Evolutionary conservation across 1,139 yeast species (phyloP).

Genomic region (Protomyces inouyei): DNA sequence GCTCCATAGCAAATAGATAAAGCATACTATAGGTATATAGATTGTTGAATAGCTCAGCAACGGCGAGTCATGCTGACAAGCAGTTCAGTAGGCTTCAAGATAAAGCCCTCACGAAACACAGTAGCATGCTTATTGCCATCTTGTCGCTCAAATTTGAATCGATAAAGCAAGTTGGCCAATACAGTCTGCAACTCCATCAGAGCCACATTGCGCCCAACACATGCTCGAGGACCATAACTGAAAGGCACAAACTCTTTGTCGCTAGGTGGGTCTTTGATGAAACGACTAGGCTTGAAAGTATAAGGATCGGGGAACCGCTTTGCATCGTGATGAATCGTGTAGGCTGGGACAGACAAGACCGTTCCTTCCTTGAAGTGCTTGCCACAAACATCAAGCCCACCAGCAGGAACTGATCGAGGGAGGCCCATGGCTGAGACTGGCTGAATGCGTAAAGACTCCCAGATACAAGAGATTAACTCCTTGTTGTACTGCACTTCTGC

Average conservation of each 20-base stretch:
- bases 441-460: conserved; percentile 14
- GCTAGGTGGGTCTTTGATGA: conserved; percentile 41
- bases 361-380: conserved; percentile 10
- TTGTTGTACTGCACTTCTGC: conserved; percentile 19
- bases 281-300: conserved; percentile 55
- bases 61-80: conserved; percentile 14
- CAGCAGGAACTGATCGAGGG: conserved; percentile 18
- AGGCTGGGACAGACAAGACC: conserved; percentile 34
- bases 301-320: conserved; percentile 51
- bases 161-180: conserved; percentile 16
- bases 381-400: conserved; percentile 14
- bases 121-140: conserved; percentile 5
- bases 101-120: conserved; percentile 18
- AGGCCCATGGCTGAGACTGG: conserved; percentile 22
- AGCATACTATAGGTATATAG: no score
- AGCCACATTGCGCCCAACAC: conserved; percentile 25
- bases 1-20: no score
- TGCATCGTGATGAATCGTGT: conserved; percentile 55
- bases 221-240: conserved; percentile 23
- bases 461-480: not conserved
- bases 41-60: no score
- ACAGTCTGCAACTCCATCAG: conserved; percentile 22
- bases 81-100: conserved; percentile 15
- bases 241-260: conserved; percentile 22
- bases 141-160: conserved; percentile 12